phyloP scores from a whole-genome alignment of 1,139 yeast species.

The Candida buenavistaensis region DNA sequence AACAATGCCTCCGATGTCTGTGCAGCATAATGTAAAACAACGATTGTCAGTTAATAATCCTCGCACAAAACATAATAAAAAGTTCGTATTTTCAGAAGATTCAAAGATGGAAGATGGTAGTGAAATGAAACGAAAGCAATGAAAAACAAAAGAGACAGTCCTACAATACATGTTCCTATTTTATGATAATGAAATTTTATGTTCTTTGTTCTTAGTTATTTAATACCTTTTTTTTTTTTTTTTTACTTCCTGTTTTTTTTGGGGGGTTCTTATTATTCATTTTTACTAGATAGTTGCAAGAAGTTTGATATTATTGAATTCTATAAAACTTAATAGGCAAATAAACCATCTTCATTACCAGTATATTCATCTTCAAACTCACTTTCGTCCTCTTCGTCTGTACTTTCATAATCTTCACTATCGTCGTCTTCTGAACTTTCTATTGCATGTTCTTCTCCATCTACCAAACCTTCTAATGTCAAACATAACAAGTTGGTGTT shows the following conservation, averaged over 20 bases:
- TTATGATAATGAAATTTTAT: no score
- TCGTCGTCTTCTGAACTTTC: constrained; percentile 39
- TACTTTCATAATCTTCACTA: constrained; percentile 36
- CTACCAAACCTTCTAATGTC: constrained; percentile 53
- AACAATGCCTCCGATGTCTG: constrained; percentile 47
- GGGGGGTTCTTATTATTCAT: no score
- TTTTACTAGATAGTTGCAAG: no score
- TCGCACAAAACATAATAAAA: constrained; percentile 9
- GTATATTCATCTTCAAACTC: constrained; percentile 45
- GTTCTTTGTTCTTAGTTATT: no score
- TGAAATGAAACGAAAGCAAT: constrained; percentile 11
- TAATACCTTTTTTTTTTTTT: no score
- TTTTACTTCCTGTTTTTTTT: no score
- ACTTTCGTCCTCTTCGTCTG: constrained; percentile 33
- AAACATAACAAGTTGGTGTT: constrained; percentile 80
- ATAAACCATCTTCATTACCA: constrained; percentile 50
- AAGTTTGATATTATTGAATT: no score
- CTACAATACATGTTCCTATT: no score
- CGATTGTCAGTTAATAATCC: constrained; percentile 6
- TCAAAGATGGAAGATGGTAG: constrained; percentile 7
- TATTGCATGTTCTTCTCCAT: constrained; percentile 37
- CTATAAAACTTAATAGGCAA: constrained; percentile 43
- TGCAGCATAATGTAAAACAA: constrained; percentile 26
- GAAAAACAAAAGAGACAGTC: constrained; percentile 9
- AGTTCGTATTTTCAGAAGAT: constrained; percentile 9